Percentiles rank a stretch among this genome's conserved stretches.
Conservation (phyloP, 768 basidiomycete genomes). For the Lactifluus piperatus region DNA sequence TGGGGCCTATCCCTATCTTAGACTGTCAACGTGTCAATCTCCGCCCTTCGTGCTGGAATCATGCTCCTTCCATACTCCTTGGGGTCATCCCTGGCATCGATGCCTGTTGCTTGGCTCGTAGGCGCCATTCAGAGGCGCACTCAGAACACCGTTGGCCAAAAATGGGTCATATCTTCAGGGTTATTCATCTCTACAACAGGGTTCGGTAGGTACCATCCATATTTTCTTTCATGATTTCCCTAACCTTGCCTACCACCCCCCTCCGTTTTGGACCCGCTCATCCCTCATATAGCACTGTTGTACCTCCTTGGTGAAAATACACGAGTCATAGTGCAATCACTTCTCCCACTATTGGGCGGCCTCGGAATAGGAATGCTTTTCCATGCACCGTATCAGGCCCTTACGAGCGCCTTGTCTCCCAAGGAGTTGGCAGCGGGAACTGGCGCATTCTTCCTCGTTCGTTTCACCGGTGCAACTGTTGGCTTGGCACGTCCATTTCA, state of each 20-base stretch:
- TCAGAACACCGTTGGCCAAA: slow-evolving; percentile 53
- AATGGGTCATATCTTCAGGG: slow-evolving; percentile 52
- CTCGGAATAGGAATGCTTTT: slow-evolving; percentile 77
- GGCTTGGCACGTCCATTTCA: slow-evolving; percentile 49
- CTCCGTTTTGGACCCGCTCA: slow-evolving; percentile 21
- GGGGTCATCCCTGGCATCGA: slow-evolving; percentile 75
- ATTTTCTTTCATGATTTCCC: too few relatives aligned
- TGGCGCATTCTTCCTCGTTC: slow-evolving; percentile 79
- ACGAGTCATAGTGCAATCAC: slow-evolving; percentile 34
- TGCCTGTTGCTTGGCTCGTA: slow-evolving; percentile 82
- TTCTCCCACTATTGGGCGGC: slow-evolving; percentile 66
- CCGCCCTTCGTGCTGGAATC: slow-evolving; percentile 60
- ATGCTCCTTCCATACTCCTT: slow-evolving; percentile 77
- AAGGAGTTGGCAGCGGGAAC: slow-evolving; percentile 73
- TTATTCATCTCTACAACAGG: slow-evolving; percentile 59
- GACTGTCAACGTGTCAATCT: slow-evolving; percentile 60
- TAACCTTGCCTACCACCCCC: too few relatives aligned
- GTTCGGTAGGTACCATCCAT: slow-evolving; percentile 45
- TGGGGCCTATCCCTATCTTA: slow-evolving; percentile 24
- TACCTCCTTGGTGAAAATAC: slow-evolving; percentile 50
- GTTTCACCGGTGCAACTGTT: slow-evolving; percentile 79
- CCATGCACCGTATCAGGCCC: slow-evolving; percentile 78
- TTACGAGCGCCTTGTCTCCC: slow-evolving; percentile 55
- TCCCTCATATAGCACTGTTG: slow-evolving; percentile 46
- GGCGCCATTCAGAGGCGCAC: slow-evolving; percentile 52